These are phyloP conservation scores for Dendrobium chrysotoxum DNA, from an alignment of 106 monocot species.

Conservation along the genomic window DNA sequence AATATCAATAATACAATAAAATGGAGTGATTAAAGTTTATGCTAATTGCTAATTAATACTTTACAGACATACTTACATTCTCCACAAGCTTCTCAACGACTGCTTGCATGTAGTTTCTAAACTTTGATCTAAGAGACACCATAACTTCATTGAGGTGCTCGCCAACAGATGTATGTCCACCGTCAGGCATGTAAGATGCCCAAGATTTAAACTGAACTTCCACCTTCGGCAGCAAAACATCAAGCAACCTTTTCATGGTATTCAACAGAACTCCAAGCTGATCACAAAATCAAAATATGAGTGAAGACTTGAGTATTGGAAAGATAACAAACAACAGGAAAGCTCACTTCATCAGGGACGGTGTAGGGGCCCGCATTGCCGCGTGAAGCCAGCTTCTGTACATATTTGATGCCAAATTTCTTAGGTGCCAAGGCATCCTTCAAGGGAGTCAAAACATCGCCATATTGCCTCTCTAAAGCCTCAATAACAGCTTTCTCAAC, in stretches of 20 bases:
- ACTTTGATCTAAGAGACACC: slow-evolving; percentile 82
- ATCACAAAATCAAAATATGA: slow-evolving; percentile 7
- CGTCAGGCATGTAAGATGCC: slow-evolving; percentile 83
- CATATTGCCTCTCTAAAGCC: slow-evolving; percentile 88
- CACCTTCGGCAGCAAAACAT: slow-evolving; percentile 72
- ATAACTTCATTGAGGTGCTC: slow-evolving; percentile 88
- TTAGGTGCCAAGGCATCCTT: slow-evolving; percentile 86
- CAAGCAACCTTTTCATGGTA: slow-evolving; percentile 90
- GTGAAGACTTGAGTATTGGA: not conserved
- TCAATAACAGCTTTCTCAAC: slow-evolving; percentile 90
- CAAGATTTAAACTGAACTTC: slow-evolving; percentile 88
- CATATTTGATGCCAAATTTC: slow-evolving; percentile 97
- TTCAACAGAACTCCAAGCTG: slow-evolving; percentile 91
- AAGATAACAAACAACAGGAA: not conserved
- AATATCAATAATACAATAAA: not conserved
- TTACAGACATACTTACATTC: slow-evolving; percentile 54
- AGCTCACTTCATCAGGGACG: slow-evolving; percentile 73
- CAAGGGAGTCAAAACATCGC: slow-evolving; percentile 79
- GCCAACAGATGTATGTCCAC: slow-evolving; percentile 52
- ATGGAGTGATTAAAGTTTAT: not conserved
- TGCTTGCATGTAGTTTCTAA: slow-evolving; percentile 91
- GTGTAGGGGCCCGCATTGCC: slow-evolving; percentile 55
- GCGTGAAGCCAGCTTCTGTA: slow-evolving; percentile 85
- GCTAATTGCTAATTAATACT: not conserved
- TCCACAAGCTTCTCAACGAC: slow-evolving; percentile 88